Base-by-base conservation (phyloP, 495 filamentous ascomycete species). In the Pseudoneurospora amorphoporcata region DNA sequence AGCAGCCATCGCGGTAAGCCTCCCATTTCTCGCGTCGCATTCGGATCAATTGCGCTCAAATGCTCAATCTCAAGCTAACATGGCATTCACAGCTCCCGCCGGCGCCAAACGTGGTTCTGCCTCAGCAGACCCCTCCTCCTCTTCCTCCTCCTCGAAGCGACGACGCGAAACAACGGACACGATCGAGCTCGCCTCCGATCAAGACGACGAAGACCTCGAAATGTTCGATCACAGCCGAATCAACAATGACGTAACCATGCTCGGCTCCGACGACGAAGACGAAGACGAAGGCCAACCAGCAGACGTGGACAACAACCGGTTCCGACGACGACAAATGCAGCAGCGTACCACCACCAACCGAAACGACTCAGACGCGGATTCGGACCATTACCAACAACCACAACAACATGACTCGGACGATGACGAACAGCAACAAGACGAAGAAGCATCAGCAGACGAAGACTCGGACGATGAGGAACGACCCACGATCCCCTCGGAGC, bases 401-500 rank as follows among this genome's bases (percentile, higher is more conserved):
- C 17, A 39, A 71, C 47, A 69, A 71, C 14, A 80, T 74, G 75
- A 80, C 1, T 71, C 75, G 14, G 78, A 79, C 16, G 76, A 73
- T 2, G 72, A 77, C 6, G 76, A 39, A 10, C 71, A 72, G 5
- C 76, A 75, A 6, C 71, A 72, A 5, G 72, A 73, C 6, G 76
- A 76, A 2, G 77, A 76, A 0, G 76, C 70, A 1, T 3, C 35
- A 37, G 39, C 23, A 39, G 73, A 76, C 8, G 79, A 82, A 0
- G 79, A 76, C 29, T 77, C 79, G 3, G 80, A 83, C 8, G 80
- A 76, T 2, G 81, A 82, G 40, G 71, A 72, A 16, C 72, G 77
- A 42, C 81, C 78, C 70, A 83, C 85, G 1, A 91, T 99, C 19
- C 93, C 94, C 8, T 83, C 87, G 2, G 89, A 91, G 68, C 84